Conservation (phyloP, 140 eudicot genomes). For the Ambrosia hybrid region DNA sequence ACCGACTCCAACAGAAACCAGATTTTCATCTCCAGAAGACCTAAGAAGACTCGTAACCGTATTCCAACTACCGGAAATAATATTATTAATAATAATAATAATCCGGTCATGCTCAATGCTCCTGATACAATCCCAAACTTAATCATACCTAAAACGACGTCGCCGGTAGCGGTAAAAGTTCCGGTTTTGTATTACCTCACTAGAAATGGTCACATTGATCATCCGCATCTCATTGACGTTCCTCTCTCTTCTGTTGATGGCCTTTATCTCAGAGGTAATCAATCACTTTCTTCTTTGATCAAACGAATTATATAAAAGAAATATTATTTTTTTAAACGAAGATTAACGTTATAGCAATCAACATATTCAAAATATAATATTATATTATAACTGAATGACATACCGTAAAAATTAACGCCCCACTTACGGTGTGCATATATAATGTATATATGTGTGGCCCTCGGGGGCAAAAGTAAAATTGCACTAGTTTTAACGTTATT, state of each 20-base stretch:
- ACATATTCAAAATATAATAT: too few relatives aligned
- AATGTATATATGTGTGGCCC: too few relatives aligned
- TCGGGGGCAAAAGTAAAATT: too few relatives aligned
- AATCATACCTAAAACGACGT: slow-evolving; percentile 19
- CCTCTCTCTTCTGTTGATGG: slow-evolving; percentile 59
- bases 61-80: neutral
- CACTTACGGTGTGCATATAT: too few relatives aligned
- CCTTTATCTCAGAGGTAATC: slow-evolving; percentile 66
- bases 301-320: too few relatives aligned
- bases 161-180: slow-evolving; percentile 19
- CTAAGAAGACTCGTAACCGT: slow-evolving; percentile 25
- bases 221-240: slow-evolving; percentile 81
- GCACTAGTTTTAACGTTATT: too few relatives aligned
- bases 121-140: slow-evolving; percentile 15
- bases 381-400: too few relatives aligned
- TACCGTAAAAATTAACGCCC: too few relatives aligned
- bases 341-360: too few relatives aligned
- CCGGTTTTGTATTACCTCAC: slow-evolving; percentile 66
- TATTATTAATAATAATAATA: neutral
- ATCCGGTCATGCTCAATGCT: slow-evolving; percentile 1
- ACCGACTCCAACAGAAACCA: slow-evolving; percentile 35
- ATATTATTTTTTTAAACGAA: too few relatives aligned
- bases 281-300: neutral
- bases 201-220: slow-evolving; percentile 66
- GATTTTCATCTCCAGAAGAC: slow-evolving; percentile 34